These are phyloP conservation scores for Zizania latifolia DNA, from an alignment of 176 grass and related monocot genomes.

Conservation along the genomic window DNA sequence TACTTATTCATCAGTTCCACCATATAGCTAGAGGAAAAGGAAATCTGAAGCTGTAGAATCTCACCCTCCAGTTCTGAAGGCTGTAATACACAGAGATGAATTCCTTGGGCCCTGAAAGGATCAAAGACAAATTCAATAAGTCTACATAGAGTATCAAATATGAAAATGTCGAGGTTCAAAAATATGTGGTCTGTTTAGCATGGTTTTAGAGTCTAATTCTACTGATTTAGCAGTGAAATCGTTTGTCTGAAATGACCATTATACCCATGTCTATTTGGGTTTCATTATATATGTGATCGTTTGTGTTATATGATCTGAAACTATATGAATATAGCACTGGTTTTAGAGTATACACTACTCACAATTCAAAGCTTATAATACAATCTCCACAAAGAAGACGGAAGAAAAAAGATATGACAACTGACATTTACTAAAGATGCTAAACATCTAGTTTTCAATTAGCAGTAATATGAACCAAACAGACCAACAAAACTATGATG, in stretches of 20 bases:
- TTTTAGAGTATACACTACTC: not conserved
- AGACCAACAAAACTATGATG: not conserved
- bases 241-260: not conserved
- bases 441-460: not conserved
- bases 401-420: not conserved
- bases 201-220: too few relatives aligned
- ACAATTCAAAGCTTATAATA: not conserved
- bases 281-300: too few relatives aligned
- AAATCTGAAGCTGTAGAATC: conserved; percentile 1
- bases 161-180: not conserved
- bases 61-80: conserved; percentile 95
- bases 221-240: not conserved
- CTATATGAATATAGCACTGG: not conserved
- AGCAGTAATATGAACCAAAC: not conserved
- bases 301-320: too few relatives aligned
- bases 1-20: not conserved
- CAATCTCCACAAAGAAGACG: not conserved
- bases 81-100: conserved; percentile 81
- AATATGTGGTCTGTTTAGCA: too few relatives aligned
- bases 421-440: not conserved
- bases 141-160: not conserved
- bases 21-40: not conserved
- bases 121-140: not conserved
- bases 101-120: conserved; percentile 70
- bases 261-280: too few relatives aligned